Base-by-base conservation (phyloP, 345 rosid genomes). In the Eucalyptus grandis region DNA sequence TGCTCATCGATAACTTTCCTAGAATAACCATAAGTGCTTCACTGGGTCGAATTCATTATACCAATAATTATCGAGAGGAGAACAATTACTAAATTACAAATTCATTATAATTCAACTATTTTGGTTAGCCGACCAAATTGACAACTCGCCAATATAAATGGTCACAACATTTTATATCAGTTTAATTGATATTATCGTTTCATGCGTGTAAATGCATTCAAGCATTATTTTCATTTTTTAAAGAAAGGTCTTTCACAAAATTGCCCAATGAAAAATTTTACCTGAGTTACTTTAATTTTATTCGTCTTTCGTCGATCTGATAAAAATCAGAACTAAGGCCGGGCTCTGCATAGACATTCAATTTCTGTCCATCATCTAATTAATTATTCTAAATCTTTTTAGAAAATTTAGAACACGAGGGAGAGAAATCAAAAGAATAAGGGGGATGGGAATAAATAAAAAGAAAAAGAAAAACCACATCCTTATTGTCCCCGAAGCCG, bases 141-240 rank as follows among this genome's bases (percentile, higher is more conserved):
- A 67, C 22, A 31, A 31, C 6, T 3, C 31, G 19, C 3, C 80
- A 67, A 31, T 16, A 31, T 16, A 67, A 16, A 3, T 0, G 1
- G 11, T 9, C 46, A 37, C 4, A 1, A n/a, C 40, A 65, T 65
- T 65, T 65, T n/a, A 8, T 19, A 10, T 56, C 12, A 24, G 1
- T 17, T 7, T 19, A 72, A 37, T 9, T 19, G 1, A 2, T 72
- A 6, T 11, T 72, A 6, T 72, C 2, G 3, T 21, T 21, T 5
- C 3, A 2, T 0, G 3, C 3, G 1, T 6, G 27, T 37, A 3
- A 72, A 72, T 11, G 1, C 3, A 1, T 10, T 4, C 3, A 11
- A 34, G 5, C 44, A 6, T 19, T 17, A 11, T 37, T 65, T 13
- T n/a, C 10, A 65, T 19, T n/a, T 65, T 65, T 14, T 65, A 7